Evolutionary conservation across 169 alveolate species (phyloP), one percentile per base, ranked within the genome.

Genomic region (Theileria parva): DNA sequence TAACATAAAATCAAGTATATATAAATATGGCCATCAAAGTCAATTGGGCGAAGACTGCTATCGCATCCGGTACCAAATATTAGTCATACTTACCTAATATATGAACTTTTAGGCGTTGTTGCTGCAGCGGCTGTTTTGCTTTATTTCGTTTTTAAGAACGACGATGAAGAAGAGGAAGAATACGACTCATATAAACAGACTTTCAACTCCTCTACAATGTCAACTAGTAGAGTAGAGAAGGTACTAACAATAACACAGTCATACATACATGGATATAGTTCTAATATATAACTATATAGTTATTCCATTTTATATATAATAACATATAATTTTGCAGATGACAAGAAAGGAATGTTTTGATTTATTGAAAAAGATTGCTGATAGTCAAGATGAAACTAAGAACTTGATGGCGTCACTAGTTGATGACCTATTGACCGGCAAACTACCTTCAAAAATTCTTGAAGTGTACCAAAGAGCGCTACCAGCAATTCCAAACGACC

Each of bases 311-410:
- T n/a, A n/a, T n/a, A n/a, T n/a, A n/a, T n/a, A n/a, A 11, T 57
- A 4, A 19, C 23, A 6, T 6, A 9, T 25, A 65, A 37, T 23
- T 17, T 76, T 67, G 11, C 50, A 83, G 86, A 86, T 89, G 91
- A 61, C 92, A 4, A 39, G 86, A 39, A 84, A 67, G 39, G 94
- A 86, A 57, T 77, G 81, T 25, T 73, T 89, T 12, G 90, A 89
- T 19, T 81, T 89, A 60, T 73, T 89, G 44, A 77, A 80, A 32
- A 88, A 83, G 72, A 89, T 89, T 86, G 77, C 85, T 28, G 85
- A 68, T 48, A 67, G 86, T 37, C 96, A 93, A 66, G 89, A 92
- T 32, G 81, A 84, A 65, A 81, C 92, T 37, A 93, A 91, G 85
- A 79, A 77, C 37, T 65, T 93, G 27, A 87, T 93, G 78, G 69